A percentile compares a stretch with the other conserved stretches of the same genome.
phyloP scores from a whole-genome alignment of 495 filamentous ascomycete species.

The Xylaria palmicola region DNA sequence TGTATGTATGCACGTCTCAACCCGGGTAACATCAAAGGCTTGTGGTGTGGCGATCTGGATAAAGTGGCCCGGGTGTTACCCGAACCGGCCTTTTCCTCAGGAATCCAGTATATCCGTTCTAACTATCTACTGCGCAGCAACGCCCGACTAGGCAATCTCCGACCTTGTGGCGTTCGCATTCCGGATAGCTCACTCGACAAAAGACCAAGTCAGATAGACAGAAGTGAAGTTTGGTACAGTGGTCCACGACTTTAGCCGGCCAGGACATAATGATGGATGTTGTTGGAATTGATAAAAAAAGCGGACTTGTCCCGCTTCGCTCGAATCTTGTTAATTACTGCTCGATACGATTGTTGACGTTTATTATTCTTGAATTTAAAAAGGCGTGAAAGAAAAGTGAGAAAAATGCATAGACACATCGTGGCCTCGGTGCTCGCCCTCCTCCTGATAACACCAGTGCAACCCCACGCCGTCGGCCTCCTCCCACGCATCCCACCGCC shows the following conservation, averaged over 20 bases:
- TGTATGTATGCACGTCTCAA: background rate
- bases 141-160: background rate
- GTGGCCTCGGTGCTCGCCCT: background rate
- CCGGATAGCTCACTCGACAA: background rate
- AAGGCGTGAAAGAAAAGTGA: background rate
- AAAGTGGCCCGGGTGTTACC: slow-evolving; percentile 1
- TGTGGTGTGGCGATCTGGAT: slow-evolving; percentile 10
- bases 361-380: background rate
- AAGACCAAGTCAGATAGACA: background rate
- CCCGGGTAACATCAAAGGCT: background rate
- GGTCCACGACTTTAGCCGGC: slow-evolving; percentile 5
- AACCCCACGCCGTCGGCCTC: background rate
- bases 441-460: background rate
- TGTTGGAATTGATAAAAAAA: background rate
- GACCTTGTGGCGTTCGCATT: background rate
- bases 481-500: background rate
- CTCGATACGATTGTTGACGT: background rate
- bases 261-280: background rate
- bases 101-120: no score
- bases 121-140: no score
- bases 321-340: background rate
- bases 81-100: background rate
- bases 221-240: background rate
- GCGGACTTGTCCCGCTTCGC: no score
- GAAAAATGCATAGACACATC: background rate